Evolutionary conservation across 768 basidiomycete genomes (phyloP), one percentile per base, ranked within the genome.

Genomic region (Kwoniella europaea): DNA sequence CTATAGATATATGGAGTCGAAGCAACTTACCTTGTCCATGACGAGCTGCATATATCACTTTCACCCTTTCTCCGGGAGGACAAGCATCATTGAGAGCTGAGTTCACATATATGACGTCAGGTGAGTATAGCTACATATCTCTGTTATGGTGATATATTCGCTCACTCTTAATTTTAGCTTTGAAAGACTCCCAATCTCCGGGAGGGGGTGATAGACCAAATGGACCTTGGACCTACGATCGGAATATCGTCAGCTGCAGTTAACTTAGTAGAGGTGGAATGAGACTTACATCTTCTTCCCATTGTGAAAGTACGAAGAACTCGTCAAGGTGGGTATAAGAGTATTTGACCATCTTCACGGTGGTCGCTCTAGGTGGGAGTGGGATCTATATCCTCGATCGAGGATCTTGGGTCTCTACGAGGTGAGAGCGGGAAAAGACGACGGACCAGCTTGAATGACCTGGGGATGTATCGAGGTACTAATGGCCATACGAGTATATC

Each of bases 1-100:
- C 18, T 43, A 24, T 18, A 53, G 24, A 18, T 18, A 16, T 50
- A 29, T 16, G 35, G 13, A 42, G 15, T 10, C 4, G 22, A 13
- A 44, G 29, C 12, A n/a, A 63, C 69, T 69, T 54, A 74, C 76
- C 73, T 67, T 77, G 71, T 6, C 76, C 76, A 65, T 77, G 76
- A 42, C 76, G 29, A n/a, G 76, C 74, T 10, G 71, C 71, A 35
- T 65, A 77, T 42, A 77, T 71, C 15, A 77, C 76, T 42, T 69
- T 73, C 50, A 77, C 63, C 24, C 66, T 71, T 53, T 73, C 69
- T 24, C 69, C 73, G 10, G 67, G 52, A 18, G 55, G 54, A 65
- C 74, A 73, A 3, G 29, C 22, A 13, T 35, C 57, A 16, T 75
- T 61, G 12, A 75, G 62, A 42, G 64, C 74, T 75, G 27, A 24